Conservation (phyloP, 2,329 filamentous ascomycete species). For the Ceratocystis huliohia region DNA sequence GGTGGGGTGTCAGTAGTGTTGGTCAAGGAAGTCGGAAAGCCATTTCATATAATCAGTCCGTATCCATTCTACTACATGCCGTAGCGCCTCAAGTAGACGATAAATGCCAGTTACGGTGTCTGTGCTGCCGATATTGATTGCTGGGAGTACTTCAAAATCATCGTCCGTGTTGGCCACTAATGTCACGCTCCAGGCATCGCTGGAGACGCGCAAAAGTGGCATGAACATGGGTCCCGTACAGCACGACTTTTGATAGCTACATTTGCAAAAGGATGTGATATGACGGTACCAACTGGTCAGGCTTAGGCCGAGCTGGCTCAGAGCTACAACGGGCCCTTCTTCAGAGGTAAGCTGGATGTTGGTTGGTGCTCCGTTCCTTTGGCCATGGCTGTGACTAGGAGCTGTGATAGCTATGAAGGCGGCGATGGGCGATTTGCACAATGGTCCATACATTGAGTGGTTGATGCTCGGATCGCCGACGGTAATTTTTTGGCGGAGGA, state of each 20-base stretch:
- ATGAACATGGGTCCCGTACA: conserved; percentile 17
- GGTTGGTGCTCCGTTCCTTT: neutral
- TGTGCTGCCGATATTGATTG: conserved; percentile 18
- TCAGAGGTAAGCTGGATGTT: neutral
- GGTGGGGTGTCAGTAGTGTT: conserved; percentile 6
- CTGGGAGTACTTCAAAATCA: conserved; percentile 18
- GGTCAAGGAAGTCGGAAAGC: conserved; percentile 17
- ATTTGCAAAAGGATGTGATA: conserved; percentile 16
- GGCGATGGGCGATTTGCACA: conserved; percentile 17
- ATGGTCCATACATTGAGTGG: conserved; percentile 17
- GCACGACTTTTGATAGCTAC: conserved; percentile 10
- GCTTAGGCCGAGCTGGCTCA: conserved; percentile 13
- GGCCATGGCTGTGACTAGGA: conserved; percentile 8
- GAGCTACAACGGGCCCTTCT: neutral
- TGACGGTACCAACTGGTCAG: conserved; percentile 14
- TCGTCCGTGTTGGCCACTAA: conserved; percentile 18
- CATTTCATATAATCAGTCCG: conserved; percentile 16
- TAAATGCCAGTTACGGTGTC: conserved; percentile 18
- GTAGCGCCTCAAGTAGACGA: conserved; percentile 15
- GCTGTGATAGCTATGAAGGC: conserved; percentile 13
- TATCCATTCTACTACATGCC: conserved; percentile 15
- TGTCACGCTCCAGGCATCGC: conserved; percentile 17
- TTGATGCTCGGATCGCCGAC: conserved; percentile 13
- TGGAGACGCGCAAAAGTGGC: conserved; percentile 16
- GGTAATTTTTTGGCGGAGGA: conserved; percentile 7